phyloP scores from a whole-genome alignment of 805 yeast genomes.

The Ogataea ganodermae region DNA sequence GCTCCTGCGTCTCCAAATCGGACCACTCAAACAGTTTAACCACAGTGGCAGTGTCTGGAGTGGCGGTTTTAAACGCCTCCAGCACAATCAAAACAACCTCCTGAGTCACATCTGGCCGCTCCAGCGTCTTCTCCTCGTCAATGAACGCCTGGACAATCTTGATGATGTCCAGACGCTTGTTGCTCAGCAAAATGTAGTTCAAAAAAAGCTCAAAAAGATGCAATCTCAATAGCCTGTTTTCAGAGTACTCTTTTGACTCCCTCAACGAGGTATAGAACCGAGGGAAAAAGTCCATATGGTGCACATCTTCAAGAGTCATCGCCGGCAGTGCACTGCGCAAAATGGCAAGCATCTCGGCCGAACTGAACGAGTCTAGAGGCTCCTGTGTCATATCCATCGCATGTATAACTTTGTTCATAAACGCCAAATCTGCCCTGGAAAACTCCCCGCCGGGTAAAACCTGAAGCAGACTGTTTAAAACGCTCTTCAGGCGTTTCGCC shows the following conservation, averaged over 20 bases:
- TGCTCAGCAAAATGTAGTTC: slow-evolving; percentile 34
- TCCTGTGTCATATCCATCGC: slow-evolving; percentile 29
- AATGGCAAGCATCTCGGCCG: slow-evolving; percentile 26
- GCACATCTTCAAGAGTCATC: slow-evolving; percentile 33
- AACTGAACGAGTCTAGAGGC: slow-evolving; percentile 27
- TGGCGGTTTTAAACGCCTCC: slow-evolving; percentile 31
- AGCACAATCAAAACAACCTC: slow-evolving; percentile 32
- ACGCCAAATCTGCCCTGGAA: slow-evolving; percentile 28
- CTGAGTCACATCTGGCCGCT: slow-evolving; percentile 17
- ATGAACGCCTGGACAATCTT: slow-evolving; percentile 32
- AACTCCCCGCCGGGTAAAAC: slow-evolving; percentile 27
- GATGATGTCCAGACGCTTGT: slow-evolving; percentile 27
- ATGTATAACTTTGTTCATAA: slow-evolving; percentile 33
- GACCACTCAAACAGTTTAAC: slow-evolving; percentile 25
- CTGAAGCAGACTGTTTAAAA: slow-evolving; percentile 23
- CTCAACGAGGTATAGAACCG: slow-evolving; percentile 34
- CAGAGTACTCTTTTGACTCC: slow-evolving; percentile 25
- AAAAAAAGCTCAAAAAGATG: slow-evolving; percentile 37
- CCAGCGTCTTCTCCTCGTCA: slow-evolving; percentile 25
- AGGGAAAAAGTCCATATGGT: slow-evolving; percentile 35
- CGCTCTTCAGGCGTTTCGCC: slow-evolving; percentile 26
- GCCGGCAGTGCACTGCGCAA: slow-evolving; percentile 30
- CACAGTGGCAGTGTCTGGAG: slow-evolving; percentile 33
- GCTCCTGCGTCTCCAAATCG: slow-evolving; percentile 12
- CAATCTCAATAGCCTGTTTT: slow-evolving; percentile 26